Base-by-base conservation (phyloP, 495 filamentous ascomycete species). In the Trichoderma reesei region DNA sequence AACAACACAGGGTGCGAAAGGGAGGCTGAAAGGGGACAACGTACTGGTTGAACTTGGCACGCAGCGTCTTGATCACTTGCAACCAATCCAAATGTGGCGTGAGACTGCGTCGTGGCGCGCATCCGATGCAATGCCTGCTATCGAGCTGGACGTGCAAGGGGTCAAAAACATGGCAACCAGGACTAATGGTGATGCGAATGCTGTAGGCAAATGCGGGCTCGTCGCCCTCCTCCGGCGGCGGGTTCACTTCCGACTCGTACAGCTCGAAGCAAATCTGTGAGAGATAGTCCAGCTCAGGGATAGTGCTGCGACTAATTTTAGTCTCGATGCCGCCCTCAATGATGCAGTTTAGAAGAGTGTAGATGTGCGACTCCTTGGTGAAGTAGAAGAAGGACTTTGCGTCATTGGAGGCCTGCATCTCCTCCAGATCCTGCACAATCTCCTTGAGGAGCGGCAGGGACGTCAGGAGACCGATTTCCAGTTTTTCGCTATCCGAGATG, bases 351-450 rank as follows among this genome's bases (percentile, higher is more conserved):
- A 98, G 83, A 38, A 98, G 82, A 18, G 94, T 98, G 76, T 98
- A 98, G 68, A 98, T 97, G 69, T 98, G 94, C 5, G 90, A 94
- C 78, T 98, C 94, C 72, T 98, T 98, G 36, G 94, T 98, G 72
- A 98, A 98, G 76, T 98, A 98, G 78, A 98, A 87, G 78, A 97
- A 97, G 4, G 88, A 92, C 70, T 97, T 97, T 20, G 91, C 92
- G 71, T 92, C 89, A 60, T 90, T 84, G 0, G 89, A 92, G 4
- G 94, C 93, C 75, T 98, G 94, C 67, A 98, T 90, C 72, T 96
- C 91, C 76, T 98, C 94, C n/a, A 98, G 81, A 71, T 98, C 91
- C 68, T 88, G 86, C 9, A 98, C 94, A 71, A 98, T 96, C 75
- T 97, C 94, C 75, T 91, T 92, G 41, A 98, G 83, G 42, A 98